Conservation (phyloP, 2,329 filamentous ascomycete genomes). For the Blumeriella jaapii region DNA sequence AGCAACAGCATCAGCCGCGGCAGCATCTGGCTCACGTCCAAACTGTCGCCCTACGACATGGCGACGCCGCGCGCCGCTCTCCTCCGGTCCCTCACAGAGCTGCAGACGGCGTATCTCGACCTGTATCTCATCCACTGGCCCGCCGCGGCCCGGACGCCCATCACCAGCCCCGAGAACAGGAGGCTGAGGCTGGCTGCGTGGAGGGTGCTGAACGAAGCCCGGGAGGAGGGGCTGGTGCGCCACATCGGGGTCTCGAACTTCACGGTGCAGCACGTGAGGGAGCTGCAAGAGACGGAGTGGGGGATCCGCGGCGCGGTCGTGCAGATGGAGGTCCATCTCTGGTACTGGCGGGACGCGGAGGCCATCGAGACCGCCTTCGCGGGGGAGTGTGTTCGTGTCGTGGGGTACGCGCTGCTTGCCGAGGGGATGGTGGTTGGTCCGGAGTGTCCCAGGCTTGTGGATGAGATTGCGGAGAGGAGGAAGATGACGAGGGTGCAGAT, state of each 20-base stretch:
- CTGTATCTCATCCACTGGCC: slow-evolving; percentile 67
- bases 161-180: slow-evolving; percentile 44
- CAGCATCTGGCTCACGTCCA: slow-evolving; percentile 65
- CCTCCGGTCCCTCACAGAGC: slow-evolving; percentile 44
- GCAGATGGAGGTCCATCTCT: slow-evolving; percentile 70
- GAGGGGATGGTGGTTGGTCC: slow-evolving; percentile 13
- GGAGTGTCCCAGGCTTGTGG: slow-evolving; percentile 6
- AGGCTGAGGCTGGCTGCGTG: slow-evolving; percentile 50
- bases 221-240: slow-evolving; percentile 54
- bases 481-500: slow-evolving; percentile 10
- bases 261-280: slow-evolving; percentile 45
- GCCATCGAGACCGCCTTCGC: slow-evolving; percentile 12
- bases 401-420: slow-evolving; percentile 17
- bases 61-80: slow-evolving; percentile 53
- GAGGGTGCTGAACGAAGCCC: slow-evolving; percentile 55
- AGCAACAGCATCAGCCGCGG: slow-evolving; percentile 53
- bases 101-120: slow-evolving; percentile 59
- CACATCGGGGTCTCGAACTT: slow-evolving; percentile 83
- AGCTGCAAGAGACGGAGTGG: slow-evolving; percentile 43
- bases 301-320: slow-evolving; percentile 55
- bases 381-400: slow-evolving; percentile 6
- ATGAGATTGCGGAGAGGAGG: slow-evolving; percentile 7
- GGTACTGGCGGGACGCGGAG: slow-evolving; percentile 18
- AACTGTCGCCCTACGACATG: slow-evolving; percentile 73
- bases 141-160: slow-evolving; percentile 27